Conservation (phyloP, 805 yeast genomes). For the Metschnikowia cerradonensis region DNA sequence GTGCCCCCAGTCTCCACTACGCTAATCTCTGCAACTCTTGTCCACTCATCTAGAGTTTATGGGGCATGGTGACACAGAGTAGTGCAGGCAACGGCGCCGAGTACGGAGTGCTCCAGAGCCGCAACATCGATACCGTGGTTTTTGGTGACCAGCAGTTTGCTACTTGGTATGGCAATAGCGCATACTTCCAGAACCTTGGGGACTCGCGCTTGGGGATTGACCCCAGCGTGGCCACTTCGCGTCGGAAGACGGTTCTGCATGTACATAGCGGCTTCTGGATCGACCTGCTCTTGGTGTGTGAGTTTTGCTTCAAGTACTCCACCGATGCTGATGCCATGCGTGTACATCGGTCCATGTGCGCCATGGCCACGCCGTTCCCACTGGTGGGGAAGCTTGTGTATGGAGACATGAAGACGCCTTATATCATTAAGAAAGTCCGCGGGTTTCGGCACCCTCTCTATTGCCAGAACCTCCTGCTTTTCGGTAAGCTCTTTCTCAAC, state of each 20-base stretch:
- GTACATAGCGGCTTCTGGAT: conserved; percentile 45
- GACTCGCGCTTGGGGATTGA: conserved; percentile 27
- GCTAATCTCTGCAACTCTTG: not conserved
- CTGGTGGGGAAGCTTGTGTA: conserved; percentile 68
- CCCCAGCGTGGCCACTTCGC: conserved; percentile 2
- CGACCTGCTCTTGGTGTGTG: conserved; percentile 67
- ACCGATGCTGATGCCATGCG: conserved; percentile 41
- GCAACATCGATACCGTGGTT: conserved; percentile 62
- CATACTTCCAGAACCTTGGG: conserved; percentile 49
- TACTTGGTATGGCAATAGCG: conserved; percentile 88
- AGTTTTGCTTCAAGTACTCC: conserved; percentile 79
- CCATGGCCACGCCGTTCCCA: conserved; percentile 28
- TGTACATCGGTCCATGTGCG: conserved; percentile 49
- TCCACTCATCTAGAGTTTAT: not conserved
- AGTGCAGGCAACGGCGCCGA: conserved; percentile 8
- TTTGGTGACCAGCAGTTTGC: conserved; percentile 66
- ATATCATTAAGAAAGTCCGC: conserved; percentile 58
- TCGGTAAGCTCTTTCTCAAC: conserved; percentile 84
- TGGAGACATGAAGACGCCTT: conserved; percentile 45
- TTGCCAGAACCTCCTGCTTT: conserved; percentile 77
- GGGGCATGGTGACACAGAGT: conserved; percentile 2
- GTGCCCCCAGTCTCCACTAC: no score
- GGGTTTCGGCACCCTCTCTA: conserved; percentile 63
- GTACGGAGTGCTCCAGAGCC: conserved; percentile 58
- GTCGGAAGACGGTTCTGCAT: conserved; percentile 10